Evolutionary conservation across 345 rosid species (phyloP).

Genomic region (Salix purpurea): DNA sequence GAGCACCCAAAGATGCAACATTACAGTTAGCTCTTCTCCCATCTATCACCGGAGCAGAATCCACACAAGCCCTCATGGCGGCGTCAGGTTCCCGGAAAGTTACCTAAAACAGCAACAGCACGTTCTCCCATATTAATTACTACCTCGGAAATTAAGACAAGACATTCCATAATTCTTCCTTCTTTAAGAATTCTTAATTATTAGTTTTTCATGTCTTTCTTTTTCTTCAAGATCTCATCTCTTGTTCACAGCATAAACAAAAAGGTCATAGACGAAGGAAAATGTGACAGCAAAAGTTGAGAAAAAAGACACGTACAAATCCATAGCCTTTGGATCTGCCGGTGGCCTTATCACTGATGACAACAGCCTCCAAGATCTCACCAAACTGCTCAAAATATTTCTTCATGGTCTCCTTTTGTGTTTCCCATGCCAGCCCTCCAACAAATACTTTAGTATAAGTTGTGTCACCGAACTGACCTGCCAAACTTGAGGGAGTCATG

Average conservation of each 20-base stretch:
- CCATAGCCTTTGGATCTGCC: slow-evolving; percentile 99
- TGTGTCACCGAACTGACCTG: slow-evolving; percentile 77
- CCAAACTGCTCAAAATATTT: slow-evolving; percentile 94
- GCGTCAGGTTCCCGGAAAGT: slow-evolving; percentile 93
- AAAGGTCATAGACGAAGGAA: not conserved
- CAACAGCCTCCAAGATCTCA: slow-evolving; percentile 96
- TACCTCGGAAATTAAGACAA: not conserved
- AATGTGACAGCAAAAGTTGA: not conserved
- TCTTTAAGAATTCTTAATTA: not conserved
- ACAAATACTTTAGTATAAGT: slow-evolving; percentile 94
- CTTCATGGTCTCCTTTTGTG: slow-evolving; percentile 90
- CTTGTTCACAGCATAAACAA: not conserved
- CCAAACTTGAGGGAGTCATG: slow-evolving; percentile 43
- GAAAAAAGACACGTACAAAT: slow-evolving; percentile 50
- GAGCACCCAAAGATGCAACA: slow-evolving; percentile 90
- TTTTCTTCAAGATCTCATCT: slow-evolving; percentile 13
- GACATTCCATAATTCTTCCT: not conserved
- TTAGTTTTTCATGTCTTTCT: slow-evolving; percentile 3
- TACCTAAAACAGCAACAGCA: slow-evolving; percentile 43
- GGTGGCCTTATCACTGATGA: slow-evolving; percentile 90
- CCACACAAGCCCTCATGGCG: slow-evolving; percentile 88
- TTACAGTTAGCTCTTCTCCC: slow-evolving; percentile 98
- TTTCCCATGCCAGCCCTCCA: slow-evolving; percentile 98
- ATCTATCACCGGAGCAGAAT: slow-evolving; percentile 93
- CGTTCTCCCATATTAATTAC: slow-evolving; percentile 3